phyloP scores from a whole-genome alignment of 495 filamentous ascomycete species.

The Talaromyces thailandensis region DNA sequence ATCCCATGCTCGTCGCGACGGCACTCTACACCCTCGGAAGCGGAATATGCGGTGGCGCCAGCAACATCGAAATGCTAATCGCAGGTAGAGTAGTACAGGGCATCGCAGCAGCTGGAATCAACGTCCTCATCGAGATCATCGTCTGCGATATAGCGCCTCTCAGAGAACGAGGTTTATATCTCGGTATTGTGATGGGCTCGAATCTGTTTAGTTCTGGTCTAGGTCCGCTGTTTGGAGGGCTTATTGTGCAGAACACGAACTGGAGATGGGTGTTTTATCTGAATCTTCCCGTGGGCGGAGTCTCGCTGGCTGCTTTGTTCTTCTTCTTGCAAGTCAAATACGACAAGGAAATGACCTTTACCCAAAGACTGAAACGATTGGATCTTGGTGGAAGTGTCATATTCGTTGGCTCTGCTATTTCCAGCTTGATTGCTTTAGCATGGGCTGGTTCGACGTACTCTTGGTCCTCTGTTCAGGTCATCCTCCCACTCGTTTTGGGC shows the following conservation, averaged over 20 bases:
- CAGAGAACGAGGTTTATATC: neutral
- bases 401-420: constrained; percentile 34
- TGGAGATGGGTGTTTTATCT: constrained; percentile 7
- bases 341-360: neutral
- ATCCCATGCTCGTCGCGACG: constrained; percentile 25
- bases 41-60: constrained; percentile 26
- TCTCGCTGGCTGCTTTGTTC: constrained; percentile 6
- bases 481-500: constrained; percentile 42
- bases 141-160: constrained; percentile 3
- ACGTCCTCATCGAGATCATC: constrained; percentile 54
- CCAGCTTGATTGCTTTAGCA: constrained; percentile 38
- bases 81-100: constrained; percentile 14
- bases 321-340: constrained; percentile 10
- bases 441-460: constrained; percentile 40
- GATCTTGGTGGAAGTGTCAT: constrained; percentile 43
- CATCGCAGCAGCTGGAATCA: constrained; percentile 13
- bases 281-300: constrained; percentile 5
- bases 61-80: constrained; percentile 20
- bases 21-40: constrained; percentile 33
- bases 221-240: neutral
- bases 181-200: neutral
- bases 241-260: neutral
- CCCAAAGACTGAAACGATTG: constrained; percentile 12
- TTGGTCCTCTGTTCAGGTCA: constrained; percentile 34
- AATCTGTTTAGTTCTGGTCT: neutral